Evolutionary conservation across 179 eudicot species (phyloP).

Genomic region (Nepenthes alata): DNA sequence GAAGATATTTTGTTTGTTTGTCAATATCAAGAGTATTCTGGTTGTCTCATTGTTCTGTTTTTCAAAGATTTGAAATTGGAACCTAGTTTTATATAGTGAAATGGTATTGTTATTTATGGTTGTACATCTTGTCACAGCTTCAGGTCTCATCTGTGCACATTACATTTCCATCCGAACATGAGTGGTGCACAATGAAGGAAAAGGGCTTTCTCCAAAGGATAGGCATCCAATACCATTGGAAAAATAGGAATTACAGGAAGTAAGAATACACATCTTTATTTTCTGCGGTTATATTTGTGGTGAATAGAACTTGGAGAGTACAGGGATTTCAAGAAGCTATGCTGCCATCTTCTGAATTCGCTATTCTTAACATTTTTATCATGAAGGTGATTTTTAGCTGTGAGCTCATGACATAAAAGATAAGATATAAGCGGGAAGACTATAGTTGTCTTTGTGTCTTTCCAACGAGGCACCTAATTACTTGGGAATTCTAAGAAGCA

Average conservation of each 20-base stretch:
- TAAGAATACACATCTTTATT: conserved; percentile 11
- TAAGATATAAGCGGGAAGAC: too few species aligned
- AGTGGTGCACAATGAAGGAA: conserved; percentile 58
- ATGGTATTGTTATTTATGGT: background rate
- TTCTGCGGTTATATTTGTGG: background rate
- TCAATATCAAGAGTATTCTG: background rate
- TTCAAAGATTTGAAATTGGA: background rate
- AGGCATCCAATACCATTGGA: conserved; percentile 99
- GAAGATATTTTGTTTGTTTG: too few species aligned
- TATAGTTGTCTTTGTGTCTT: too few species aligned
- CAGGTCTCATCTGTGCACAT: conserved; percentile 87
- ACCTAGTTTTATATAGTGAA: too few species aligned
- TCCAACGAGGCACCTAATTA: too few species aligned
- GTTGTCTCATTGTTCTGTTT: background rate
- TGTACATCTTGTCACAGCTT: conserved; percentile 37
- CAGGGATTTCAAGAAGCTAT: background rate
- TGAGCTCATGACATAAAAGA: too few species aligned
- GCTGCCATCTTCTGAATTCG: background rate
- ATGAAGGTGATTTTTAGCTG: too few species aligned
- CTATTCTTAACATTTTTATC: too few species aligned
- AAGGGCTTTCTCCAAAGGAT: conserved; percentile 86
- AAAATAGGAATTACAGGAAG: conserved; percentile 76
- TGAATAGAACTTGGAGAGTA: background rate
- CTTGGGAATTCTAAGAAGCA: too few species aligned
- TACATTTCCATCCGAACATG: conserved; percentile 67